Conservation (phyloP, 108 stramenopile genomes). For the Cylindrotheca closterium region DNA sequence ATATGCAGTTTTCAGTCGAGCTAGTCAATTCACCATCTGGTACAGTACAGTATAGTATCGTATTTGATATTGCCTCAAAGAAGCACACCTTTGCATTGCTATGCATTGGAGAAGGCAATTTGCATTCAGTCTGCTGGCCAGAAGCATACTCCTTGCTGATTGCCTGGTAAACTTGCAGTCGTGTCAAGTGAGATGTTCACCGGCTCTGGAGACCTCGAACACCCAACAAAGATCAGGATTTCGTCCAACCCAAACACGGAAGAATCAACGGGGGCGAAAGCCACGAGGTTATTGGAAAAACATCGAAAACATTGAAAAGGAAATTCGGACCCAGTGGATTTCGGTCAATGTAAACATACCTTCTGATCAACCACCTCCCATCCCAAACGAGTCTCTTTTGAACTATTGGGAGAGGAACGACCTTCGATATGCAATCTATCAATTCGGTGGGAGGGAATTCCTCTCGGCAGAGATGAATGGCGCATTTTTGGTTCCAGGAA, state of each 20-base stretch:
- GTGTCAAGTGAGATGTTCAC: no score
- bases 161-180: no score
- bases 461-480: constrained; percentile 16
- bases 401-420: constrained; percentile 65
- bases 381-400: constrained; percentile 63
- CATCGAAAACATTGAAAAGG: constrained; percentile 35
- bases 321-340: constrained; percentile 4
- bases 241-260: constrained; percentile 21
- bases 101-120: no score
- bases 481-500: constrained; percentile 56
- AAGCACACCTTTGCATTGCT: no score
- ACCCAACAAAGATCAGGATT: no score
- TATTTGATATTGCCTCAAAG: no score
- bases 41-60: no score
- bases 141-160: no score
- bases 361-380: constrained; percentile 39
- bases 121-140: no score
- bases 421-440: constrained; percentile 51
- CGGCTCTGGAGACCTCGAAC: no score
- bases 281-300: constrained; percentile 60
- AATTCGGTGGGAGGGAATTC: constrained; percentile 40
- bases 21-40: no score
- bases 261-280: constrained; percentile 34
- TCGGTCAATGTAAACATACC: constrained; percentile 7
- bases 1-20: no score